These are phyloP conservation scores for Sporothrix sp. DNA, from an alignment of 2,329 filamentous ascomycete genomes.

Conservation along the genomic window DNA sequence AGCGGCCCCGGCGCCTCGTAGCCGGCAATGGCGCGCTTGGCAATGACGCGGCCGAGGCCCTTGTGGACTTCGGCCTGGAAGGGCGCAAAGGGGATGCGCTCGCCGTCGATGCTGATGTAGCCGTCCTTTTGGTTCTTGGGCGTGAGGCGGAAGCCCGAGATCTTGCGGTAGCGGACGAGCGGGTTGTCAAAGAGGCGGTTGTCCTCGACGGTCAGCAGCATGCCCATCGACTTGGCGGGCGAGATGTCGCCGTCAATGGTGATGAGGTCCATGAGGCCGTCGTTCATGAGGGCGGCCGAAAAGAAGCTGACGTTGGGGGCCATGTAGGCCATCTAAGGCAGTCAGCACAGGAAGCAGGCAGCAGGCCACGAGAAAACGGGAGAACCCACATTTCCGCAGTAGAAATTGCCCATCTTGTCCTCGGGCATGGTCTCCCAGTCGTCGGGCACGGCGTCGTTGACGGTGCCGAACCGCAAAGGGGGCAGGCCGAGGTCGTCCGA, in stretches of 20 bases:
- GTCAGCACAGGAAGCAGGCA: not conserved
- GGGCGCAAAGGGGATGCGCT: slow-evolving; percentile 73
- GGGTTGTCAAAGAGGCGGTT: slow-evolving; percentile 71
- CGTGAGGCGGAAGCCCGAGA: slow-evolving; percentile 76
- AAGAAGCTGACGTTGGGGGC: slow-evolving; percentile 81
- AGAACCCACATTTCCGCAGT: slow-evolving; percentile 67
- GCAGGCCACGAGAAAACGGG: not conserved
- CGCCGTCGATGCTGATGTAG: slow-evolving; percentile 91
- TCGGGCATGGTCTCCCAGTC: slow-evolving; percentile 67
- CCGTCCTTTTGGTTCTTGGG: slow-evolving; percentile 63
- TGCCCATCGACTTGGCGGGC: slow-evolving; percentile 53
- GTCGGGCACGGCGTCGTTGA: slow-evolving; percentile 64
- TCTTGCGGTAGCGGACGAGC: slow-evolving; percentile 71
- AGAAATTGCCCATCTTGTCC: slow-evolving; percentile 82
- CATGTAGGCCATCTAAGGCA: slow-evolving; percentile 72
- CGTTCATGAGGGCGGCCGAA: slow-evolving; percentile 67
- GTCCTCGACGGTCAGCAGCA: slow-evolving; percentile 62
- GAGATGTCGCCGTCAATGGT: slow-evolving; percentile 68
- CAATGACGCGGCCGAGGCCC: slow-evolving; percentile 75
- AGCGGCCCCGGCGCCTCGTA: slow-evolving; percentile 57
- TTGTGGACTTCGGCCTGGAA: slow-evolving; percentile 87
- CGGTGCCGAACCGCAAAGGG: slow-evolving; percentile 65
- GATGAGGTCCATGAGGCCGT: slow-evolving; percentile 79
- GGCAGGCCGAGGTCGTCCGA: slow-evolving; percentile 49
- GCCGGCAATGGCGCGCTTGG: slow-evolving; percentile 54